Conservation (phyloP, 1,284 basidiomycete genomes). For the Cutaneotrichosporon arboriforme region DNA sequence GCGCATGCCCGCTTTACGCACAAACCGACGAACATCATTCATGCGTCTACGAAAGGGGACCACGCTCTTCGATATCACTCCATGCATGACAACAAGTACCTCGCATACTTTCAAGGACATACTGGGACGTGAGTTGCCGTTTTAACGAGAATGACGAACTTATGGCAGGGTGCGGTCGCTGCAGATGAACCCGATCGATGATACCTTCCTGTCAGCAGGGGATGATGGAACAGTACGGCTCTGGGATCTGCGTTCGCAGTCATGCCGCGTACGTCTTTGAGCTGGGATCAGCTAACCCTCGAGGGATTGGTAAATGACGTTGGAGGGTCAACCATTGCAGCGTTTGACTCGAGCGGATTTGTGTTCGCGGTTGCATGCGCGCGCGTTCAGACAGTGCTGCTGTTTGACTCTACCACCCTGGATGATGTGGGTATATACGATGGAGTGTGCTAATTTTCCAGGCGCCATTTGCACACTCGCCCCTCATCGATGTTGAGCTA, state of each 20-base stretch:
- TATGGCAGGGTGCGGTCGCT: conserved; percentile 68
- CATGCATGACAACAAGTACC: conserved; percentile 89
- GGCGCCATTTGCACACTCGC: conserved; percentile 73
- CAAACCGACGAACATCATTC: conserved; percentile 72
- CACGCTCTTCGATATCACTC: conserved; percentile 90
- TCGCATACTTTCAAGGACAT: conserved; percentile 94
- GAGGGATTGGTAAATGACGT: conserved; percentile 52
- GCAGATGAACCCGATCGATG: conserved; percentile 86
- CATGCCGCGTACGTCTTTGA: conserved; percentile 55
- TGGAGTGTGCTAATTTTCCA: conserved; percentile 16
- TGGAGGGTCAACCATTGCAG: conserved; percentile 67
- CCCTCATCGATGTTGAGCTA: conserved; percentile 73
- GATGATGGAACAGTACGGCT: conserved; percentile 91
- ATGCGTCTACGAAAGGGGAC: conserved; percentile 89
- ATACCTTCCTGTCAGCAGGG: conserved; percentile 91
- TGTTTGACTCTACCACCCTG: conserved; percentile 83
- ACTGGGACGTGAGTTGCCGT: conserved; percentile 56
- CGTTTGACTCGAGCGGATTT: conserved; percentile 81
- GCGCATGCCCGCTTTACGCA: conserved; percentile 93
- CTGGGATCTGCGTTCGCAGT: conserved; percentile 83
- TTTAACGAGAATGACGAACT: background rate
- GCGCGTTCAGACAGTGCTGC: conserved; percentile 66
- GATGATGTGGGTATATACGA: conserved; percentile 57
- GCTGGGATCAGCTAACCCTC: background rate
- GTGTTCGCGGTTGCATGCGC: conserved; percentile 93